A percentile compares a stretch with the other conserved stretches of the same genome.
phyloP scores from a whole-genome alignment of 495 filamentous ascomycete species.

The Neurospora sp. region DNA sequence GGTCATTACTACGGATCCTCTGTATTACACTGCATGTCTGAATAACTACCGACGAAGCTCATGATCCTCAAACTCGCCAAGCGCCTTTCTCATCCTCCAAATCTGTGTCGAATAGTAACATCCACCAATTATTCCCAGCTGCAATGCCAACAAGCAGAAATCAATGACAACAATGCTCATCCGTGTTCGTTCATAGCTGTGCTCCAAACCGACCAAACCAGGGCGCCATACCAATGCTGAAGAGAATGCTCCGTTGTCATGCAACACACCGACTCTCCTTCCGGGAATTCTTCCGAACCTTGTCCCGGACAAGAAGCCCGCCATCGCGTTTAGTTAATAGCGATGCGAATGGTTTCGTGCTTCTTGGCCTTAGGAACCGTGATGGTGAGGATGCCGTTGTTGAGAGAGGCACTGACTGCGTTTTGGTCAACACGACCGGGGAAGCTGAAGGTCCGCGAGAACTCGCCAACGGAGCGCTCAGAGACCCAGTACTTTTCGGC shows the following conservation, averaged over 20 bases:
- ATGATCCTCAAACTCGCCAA: neutral
- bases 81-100: neutral
- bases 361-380: constrained; percentile 66
- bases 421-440: constrained; percentile 66
- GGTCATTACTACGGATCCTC: neutral
- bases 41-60: neutral
- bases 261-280: neutral
- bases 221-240: neutral
- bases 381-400: constrained; percentile 53
- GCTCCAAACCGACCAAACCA: neutral
- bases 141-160: neutral
- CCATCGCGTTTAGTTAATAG: constrained; percentile 5
- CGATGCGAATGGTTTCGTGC: constrained; percentile 13
- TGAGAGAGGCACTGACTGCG: constrained; percentile 54
- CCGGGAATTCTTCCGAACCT: neutral
- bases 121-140: neutral
- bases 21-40: neutral
- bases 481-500: constrained; percentile 62
- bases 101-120: neutral
- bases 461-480: constrained; percentile 74
- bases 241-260: neutral
- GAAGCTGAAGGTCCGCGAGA: constrained; percentile 73
- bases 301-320: neutral
- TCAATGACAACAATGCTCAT: neutral
- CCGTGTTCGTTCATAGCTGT: neutral